phyloP scores from a whole-genome alignment of 2,329 filamentous ascomycete genomes.

The Aspergillus sp. region DNA sequence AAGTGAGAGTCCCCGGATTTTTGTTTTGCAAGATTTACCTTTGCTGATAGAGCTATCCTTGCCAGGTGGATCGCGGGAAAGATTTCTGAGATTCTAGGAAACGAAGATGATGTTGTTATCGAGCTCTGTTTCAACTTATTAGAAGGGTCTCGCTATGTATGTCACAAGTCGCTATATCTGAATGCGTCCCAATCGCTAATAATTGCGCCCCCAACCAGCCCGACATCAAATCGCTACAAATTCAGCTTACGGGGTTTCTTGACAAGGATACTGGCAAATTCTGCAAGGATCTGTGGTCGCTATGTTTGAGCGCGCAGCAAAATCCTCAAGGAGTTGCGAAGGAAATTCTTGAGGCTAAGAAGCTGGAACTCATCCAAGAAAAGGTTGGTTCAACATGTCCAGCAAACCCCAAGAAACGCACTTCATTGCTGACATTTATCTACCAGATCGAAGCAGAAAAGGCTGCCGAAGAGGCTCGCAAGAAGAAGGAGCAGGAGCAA shows the following conservation, averaged over 20 bases:
- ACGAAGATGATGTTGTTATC: slow-evolving; percentile 93
- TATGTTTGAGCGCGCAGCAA: slow-evolving; percentile 84
- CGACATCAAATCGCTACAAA: slow-evolving; percentile 92
- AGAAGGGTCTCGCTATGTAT: slow-evolving; percentile 74
- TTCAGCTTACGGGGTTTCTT: slow-evolving; percentile 90
- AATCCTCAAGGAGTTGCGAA: slow-evolving; percentile 90
- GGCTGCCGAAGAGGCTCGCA: slow-evolving; percentile 72
- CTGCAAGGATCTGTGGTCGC: slow-evolving; percentile 90
- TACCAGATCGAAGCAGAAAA: slow-evolving; percentile 76
- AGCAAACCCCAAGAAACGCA: neutral
- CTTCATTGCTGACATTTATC: slow-evolving; percentile 12
- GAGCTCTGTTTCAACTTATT: slow-evolving; percentile 72
- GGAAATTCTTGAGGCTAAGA: slow-evolving; percentile 93
- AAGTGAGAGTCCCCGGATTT: slow-evolving; percentile 60
- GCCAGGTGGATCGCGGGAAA: slow-evolving; percentile 87
- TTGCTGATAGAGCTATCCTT: slow-evolving; percentile 3
- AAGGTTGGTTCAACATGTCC: slow-evolving; percentile 59
- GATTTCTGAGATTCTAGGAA: slow-evolving; percentile 84
- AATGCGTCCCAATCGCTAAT: neutral
- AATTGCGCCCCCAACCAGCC: slow-evolving; percentile 57
- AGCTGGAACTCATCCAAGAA: slow-evolving; percentile 88
- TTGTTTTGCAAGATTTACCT: slow-evolving; percentile 2
- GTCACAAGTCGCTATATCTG: slow-evolving; percentile 34
- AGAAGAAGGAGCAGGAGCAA: slow-evolving; percentile 69
- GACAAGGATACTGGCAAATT: slow-evolving; percentile 87